Evolutionary conservation across 1,139 yeast species (phyloP).

Genomic region (Scheffersomyces parashehatae): DNA sequence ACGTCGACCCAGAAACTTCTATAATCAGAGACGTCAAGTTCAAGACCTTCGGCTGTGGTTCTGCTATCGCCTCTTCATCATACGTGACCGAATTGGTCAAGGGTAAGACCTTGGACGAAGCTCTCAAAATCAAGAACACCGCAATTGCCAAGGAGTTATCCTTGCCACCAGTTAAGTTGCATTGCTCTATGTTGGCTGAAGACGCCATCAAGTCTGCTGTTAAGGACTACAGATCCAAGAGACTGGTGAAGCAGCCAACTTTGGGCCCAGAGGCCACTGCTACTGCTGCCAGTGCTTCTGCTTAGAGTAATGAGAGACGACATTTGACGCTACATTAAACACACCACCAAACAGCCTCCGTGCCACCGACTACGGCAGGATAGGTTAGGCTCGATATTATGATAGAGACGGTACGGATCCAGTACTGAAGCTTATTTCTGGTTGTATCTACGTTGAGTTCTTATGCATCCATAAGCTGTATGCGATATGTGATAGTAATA

Average conservation of each 20-base stretch:
- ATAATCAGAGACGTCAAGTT: slow-evolving; percentile 92
- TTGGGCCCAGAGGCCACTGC: slow-evolving; percentile 50
- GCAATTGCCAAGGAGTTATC: slow-evolving; percentile 90
- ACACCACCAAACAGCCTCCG: too few relatives aligned
- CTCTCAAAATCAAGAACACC: slow-evolving; percentile 85
- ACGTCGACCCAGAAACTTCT: slow-evolving; percentile 88
- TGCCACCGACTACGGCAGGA: too few relatives aligned
- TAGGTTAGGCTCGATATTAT: too few relatives aligned
- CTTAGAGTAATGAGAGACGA: slow-evolving; percentile 8
- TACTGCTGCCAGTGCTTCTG: slow-evolving; percentile 11
- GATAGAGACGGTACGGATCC: too few relatives aligned
- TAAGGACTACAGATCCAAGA: slow-evolving; percentile 87
- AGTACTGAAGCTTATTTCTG: too few relatives aligned
- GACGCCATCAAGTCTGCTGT: slow-evolving; percentile 98
- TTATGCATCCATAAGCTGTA: too few relatives aligned
- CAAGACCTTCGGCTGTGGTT: slow-evolving; percentile 98
- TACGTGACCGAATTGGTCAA: slow-evolving; percentile 94
- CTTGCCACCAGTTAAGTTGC: slow-evolving; percentile 95
- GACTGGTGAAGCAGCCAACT: slow-evolving; percentile 45
- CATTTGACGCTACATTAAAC: not conserved
- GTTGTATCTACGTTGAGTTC: too few relatives aligned
- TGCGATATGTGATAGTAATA: too few relatives aligned
- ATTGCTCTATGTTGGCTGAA: slow-evolving; percentile 98
- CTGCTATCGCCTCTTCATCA: slow-evolving; percentile 94
- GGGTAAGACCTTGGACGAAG: slow-evolving; percentile 94